Percentiles rank a stretch among this genome's conserved stretches.
phyloP scores from a whole-genome alignment of 176 grass and related monocot species.

The Melocanna baccifera region DNA sequence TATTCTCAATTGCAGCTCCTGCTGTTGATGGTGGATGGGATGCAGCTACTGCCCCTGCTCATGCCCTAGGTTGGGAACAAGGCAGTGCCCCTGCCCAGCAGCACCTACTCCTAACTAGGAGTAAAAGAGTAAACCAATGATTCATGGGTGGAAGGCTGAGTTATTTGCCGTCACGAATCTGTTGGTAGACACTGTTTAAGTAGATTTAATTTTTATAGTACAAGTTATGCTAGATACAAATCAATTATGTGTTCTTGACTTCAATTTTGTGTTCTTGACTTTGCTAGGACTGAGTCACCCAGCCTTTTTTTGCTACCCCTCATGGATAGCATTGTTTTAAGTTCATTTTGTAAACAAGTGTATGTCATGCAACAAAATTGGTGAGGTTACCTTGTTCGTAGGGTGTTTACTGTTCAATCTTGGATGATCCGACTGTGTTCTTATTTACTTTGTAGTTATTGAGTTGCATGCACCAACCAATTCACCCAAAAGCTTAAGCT shows the following conservation, averaged over 20 bases:
- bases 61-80: slow-evolving; percentile 53
- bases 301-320: neutral
- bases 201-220: slow-evolving; percentile 34
- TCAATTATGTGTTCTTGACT: slow-evolving; percentile 44
- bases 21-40: slow-evolving; percentile 52
- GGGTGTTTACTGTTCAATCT: neutral
- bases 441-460: neutral
- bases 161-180: slow-evolving; percentile 2
- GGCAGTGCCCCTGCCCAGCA: neutral
- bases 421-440: neutral
- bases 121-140: neutral
- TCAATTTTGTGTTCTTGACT: too few relatives aligned
- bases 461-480: too few relatives aligned
- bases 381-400: neutral
- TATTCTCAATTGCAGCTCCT: slow-evolving; percentile 40
- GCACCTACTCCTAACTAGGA: slow-evolving; percentile 40
- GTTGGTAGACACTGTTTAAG: slow-evolving; percentile 32
- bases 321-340: slow-evolving; percentile 37
- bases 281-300: slow-evolving; percentile 1
- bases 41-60: slow-evolving; percentile 22
- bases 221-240: slow-evolving; percentile 33
- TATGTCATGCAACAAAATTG: neutral
- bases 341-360: slow-evolving; percentile 18
- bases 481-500: too few relatives aligned
- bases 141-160: neutral